Evolutionary conservation across 192 early-diverging fungal genomes (phyloP).

Genomic region (Umbelopsis vinacea): DNA sequence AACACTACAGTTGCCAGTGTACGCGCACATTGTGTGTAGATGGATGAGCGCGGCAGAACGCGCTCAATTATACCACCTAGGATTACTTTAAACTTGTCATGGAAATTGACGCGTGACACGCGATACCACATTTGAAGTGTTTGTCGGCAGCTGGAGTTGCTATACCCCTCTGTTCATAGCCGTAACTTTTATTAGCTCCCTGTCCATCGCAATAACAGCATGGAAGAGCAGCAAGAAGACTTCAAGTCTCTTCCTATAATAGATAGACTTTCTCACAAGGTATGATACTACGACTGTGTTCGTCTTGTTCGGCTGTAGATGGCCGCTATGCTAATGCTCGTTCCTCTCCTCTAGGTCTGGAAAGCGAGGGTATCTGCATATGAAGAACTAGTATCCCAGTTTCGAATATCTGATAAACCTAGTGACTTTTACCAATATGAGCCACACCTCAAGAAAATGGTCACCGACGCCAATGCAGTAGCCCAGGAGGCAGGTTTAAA

Average conservation of each 20-base stretch:
- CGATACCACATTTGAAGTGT: slow-evolving; percentile 9
- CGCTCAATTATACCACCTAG: neutral
- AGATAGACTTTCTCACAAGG: slow-evolving; percentile 44
- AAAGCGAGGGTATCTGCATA: slow-evolving; percentile 90
- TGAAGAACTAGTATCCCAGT: slow-evolving; percentile 73
- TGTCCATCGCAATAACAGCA: neutral
- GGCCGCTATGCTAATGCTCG: neutral
- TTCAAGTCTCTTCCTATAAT: slow-evolving; percentile 33
- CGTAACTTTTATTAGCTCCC: neutral
- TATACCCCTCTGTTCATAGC: neutral
- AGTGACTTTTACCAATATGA: slow-evolving; percentile 76
- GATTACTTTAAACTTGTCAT: slow-evolving; percentile 10
- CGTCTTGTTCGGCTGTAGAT: neutral
- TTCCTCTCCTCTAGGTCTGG: slow-evolving; percentile 73
- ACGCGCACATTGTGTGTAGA: neutral
- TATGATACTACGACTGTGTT: neutral
- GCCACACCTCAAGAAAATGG: slow-evolving; percentile 78
- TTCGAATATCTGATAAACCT: slow-evolving; percentile 63
- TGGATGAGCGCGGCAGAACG: neutral
- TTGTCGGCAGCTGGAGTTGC: neutral
- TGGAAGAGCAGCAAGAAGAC: slow-evolving; percentile 36
- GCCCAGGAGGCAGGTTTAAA: slow-evolving; percentile 87
- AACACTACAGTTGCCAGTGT: no score
- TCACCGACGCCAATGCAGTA: slow-evolving; percentile 84
- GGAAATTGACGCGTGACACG: slow-evolving; percentile 20